Evolutionary conservation across 805 yeast species (phyloP), one percentile per base, ranked within the genome.

Genomic region (Starmerella tilneyi): DNA sequence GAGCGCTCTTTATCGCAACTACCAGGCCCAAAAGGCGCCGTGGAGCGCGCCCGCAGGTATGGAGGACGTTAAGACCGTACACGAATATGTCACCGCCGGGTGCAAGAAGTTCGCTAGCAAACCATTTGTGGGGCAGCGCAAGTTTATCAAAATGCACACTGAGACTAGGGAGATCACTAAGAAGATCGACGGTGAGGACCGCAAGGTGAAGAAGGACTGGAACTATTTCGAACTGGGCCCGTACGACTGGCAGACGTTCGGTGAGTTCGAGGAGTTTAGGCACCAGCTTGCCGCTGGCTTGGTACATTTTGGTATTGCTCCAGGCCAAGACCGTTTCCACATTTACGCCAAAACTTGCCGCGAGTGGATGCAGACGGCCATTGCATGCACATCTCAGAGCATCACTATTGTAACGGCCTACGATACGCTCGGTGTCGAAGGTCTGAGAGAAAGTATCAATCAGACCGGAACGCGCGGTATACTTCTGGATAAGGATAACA

Each of bases 391-490:
- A 56, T 69, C 86, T 43, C 96, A 85, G 64, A 66, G 74, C 41
- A 79, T 92, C 49, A 83, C 97, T 20, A 73, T 82, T 46, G 97
- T 86, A 32, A 92, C 98, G 13, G 97, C 98, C 30, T 92, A 92
- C 64, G 61, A 57, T 37, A 57, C 59, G 17, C 51, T 57, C 12
- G 59, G 61, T 26, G 44, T 47, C 17, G 56, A 55, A 33, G 67
- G 66, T 21, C 72, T 88, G 59, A 81, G 80, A 46, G 94, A 82
- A 65, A 86, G 96, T 3, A 71, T 92, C 59, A 71, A 74, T 32
- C 84, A 88, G 67, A 85, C 97, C 4, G 83, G 72, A 40, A 76
- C 94, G 22, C 70, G 65, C 44, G 94, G 80, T 19, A 70, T 92
- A 48, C 85, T 81, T 65, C 82, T 94, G 37, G 97, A 92, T 62